Evolutionary conservation across 2,329 filamentous ascomycete genomes (phyloP), one percentile per base, ranked within the genome.

Genomic region (Ceratocystiopsis minuta): DNA sequence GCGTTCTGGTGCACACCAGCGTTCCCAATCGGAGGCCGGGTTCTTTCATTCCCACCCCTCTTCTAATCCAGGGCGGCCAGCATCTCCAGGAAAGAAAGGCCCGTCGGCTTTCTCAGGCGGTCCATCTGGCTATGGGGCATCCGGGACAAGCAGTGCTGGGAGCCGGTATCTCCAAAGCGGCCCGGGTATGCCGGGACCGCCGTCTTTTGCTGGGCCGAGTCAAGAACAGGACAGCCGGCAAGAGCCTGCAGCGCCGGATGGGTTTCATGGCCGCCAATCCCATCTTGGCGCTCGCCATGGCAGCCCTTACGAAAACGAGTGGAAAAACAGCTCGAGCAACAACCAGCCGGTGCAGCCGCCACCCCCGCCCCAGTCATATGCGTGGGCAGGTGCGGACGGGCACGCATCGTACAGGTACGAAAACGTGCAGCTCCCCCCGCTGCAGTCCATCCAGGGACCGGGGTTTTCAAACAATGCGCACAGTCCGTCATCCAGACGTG

Each of bases 1-100:
- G 6, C 45, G 43, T 4, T 9, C 31, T 12, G 34, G 38, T 3
- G 10, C 36, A 35, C 49, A 51, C 37, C 49, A 51, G 42, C 49
- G 49, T 16, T 51, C 49, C 11, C 45, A 48, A 20, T 51, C 49
- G 1, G 49, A 50, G 28, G 45, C 45, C 1, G 38, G 33, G 13
- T 40, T 42, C 16, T 37, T 42, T 4, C 41, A 45, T 28, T n/a
- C n/a, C 16, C 43, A 43, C n/a, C 6, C 16, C 28, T 28, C 35
- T 14, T 34, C 33, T 34, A n/a, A n/a, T n/a, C n/a, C n/a, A n/a
- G n/a, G n/a, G n/a, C n/a, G n/a, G n/a, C n/a, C n/a, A n/a, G n/a
- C n/a, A n/a, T n/a, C n/a, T n/a, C n/a, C n/a, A n/a, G n/a, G n/a
- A n/a, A n/a, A n/a, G n/a, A n/a, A n/a, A n/a, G n/a, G n/a, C n/a